phyloP scores from a whole-genome alignment of 192 early-diverging fungal species.

The Lunasporangiospora selenospora region DNA sequence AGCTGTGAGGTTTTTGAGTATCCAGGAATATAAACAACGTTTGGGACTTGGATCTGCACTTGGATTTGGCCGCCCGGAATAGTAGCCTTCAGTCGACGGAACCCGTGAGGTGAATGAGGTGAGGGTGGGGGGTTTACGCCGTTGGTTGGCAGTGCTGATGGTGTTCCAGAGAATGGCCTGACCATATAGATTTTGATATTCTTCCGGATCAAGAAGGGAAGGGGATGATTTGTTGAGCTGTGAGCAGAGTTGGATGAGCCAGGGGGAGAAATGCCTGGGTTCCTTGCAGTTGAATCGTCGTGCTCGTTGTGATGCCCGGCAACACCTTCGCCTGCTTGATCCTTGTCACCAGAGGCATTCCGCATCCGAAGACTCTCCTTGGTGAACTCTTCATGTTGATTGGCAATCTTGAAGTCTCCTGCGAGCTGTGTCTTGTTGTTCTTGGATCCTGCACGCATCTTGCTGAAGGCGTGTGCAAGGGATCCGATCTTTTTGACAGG shows the following conservation, averaged over 20 bases:
- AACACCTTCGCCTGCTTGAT: constrained; percentile 1
- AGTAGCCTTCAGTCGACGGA: constrained; percentile 35
- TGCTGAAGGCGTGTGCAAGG: constrained; percentile 16
- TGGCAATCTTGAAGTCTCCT: constrained; percentile 28
- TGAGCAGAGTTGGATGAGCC: too few species aligned
- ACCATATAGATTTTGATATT: constrained; percentile 37
- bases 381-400: constrained; percentile 19
- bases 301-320: too few species aligned
- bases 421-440: constrained; percentile 6
- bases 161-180: constrained; percentile 21
- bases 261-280: too few species aligned
- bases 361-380: constrained; percentile 12
- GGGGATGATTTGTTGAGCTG: too few species aligned
- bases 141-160: too few species aligned
- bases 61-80: constrained; percentile 41
- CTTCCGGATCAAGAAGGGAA: constrained; percentile 34
- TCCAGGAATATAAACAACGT: constrained; percentile 29
- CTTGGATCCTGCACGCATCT: constrained; percentile 23
- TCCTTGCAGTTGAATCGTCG: too few species aligned
- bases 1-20: constrained; percentile 33
- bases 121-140: too few species aligned
- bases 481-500: constrained; percentile 22
- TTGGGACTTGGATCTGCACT: constrained; percentile 43
- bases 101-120: too few species aligned
- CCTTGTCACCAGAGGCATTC: not conserved